Base-by-base conservation (phyloP, 2,329 filamentous ascomycete genomes). In the Ascochyta pisi region DNA sequence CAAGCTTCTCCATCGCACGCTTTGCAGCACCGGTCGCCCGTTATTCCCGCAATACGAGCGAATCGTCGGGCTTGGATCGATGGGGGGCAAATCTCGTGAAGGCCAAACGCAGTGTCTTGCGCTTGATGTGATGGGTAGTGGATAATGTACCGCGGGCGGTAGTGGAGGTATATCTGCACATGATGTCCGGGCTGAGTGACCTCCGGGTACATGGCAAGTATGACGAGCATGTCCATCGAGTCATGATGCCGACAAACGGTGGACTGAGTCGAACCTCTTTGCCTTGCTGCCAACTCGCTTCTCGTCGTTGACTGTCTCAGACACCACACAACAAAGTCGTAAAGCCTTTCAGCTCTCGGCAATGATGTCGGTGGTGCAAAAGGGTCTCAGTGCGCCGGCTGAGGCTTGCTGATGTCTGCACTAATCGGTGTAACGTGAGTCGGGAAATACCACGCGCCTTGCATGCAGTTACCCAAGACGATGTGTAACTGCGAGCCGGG, bases 11-110 rank as follows among this genome's bases (percentile, higher is more conserved):
- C 29, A 50, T 23, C 27, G 26, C 31, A 7, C 31, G 35, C 8
- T 27, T 26, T 44, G 44, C 52, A 55, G 45, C 33, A 8, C 40
- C 12, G 52, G 27, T 23, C 26, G 16, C 42, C 47, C 29, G 46
- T 56, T 56, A 50, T 56, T 56, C 53, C 53, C 53, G 53, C 53
- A 47, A 56, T 43, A 48, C 48, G 53, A 51, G 53, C 48, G 38
- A 51, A 44, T 56, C 38, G 47, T 44, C 24, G 24, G 37, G 9
- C 47, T 43, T 43, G 42, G 29, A 51, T 27, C 22, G 9, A 19
- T 19, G 42, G 38, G 53, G 41, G 53, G 53, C 53, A 56, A 56
- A 56, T 42, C 42, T 56, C 47, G 47, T 51, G 24, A 55, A 42
- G 23, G 29, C 23, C 45, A 39, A 54, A 19, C 16, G 34, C 40